These are phyloP conservation scores for Hericium coralloides DNA, from an alignment of 768 basidiomycete genomes.

Conservation along the genomic window DNA sequence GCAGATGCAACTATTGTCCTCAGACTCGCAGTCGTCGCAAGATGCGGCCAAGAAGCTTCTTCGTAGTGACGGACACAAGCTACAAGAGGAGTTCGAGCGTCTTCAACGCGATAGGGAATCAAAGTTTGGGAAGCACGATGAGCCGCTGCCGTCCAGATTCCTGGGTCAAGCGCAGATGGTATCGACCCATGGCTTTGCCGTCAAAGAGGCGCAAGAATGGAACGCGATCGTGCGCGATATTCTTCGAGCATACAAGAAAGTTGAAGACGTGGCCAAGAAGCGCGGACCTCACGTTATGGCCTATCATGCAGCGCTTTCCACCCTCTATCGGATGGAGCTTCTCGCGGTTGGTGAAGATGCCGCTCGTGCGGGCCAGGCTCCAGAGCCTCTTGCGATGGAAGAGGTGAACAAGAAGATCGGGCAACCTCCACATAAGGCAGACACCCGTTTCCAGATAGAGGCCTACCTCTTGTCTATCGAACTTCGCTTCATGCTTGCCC, in stretches of 20 bases:
- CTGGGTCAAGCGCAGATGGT: constrained; percentile 10
- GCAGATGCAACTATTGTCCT: too few species aligned
- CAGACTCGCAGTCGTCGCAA: constrained; percentile 1
- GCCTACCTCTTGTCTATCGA: constrained; percentile 27
- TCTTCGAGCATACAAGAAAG: constrained; percentile 17
- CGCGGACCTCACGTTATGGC: constrained; percentile 25
- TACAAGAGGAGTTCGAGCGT: neutral
- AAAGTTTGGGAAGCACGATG: constrained; percentile 5
- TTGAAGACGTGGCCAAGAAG: constrained; percentile 16
- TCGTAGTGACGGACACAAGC: neutral
- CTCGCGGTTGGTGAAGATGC: constrained; percentile 14
- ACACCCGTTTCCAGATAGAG: constrained; percentile 25
- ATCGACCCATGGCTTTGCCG: constrained; percentile 12
- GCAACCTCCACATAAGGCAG: constrained; percentile 26
- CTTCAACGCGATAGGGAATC: neutral
- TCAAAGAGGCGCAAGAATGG: constrained; percentile 19
- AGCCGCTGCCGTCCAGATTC: constrained; percentile 9
- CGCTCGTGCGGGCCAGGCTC: constrained; percentile 12
- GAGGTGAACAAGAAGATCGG: constrained; percentile 24
- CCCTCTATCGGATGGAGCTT: constrained; percentile 20
- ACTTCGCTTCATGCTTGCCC: constrained; percentile 24
- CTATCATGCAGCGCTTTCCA: constrained; percentile 25
- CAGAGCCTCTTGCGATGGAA: constrained; percentile 20
- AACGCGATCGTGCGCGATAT: constrained; percentile 12
- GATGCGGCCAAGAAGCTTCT: constrained; percentile 12